Evolutionary conservation across 2,329 filamentous ascomycete species (phyloP), one percentile per base, ranked within the genome.

Genomic region (Trichoderma arundinaceum): DNA sequence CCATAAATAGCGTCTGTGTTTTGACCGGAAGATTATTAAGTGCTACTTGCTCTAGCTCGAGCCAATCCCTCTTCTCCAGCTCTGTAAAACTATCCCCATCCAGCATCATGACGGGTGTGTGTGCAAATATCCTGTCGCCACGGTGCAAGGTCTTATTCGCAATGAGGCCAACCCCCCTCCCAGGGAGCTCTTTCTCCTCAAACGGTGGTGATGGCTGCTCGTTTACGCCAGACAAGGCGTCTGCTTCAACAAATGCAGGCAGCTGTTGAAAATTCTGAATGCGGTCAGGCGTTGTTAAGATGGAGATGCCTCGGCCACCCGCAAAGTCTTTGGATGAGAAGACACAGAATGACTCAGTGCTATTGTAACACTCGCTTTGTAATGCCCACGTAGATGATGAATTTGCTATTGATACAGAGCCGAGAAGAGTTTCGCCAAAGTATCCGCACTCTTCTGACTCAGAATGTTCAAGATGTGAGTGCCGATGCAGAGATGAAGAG

Each of bases 301-400:
- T 68, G 22, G 77, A 75, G 54, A 80, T 76, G 58, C 79, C 79
- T 13, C 77, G 71, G 35, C 74, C 74, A 15, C 71, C 68, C 44
- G 77, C 79, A 62, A 80, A 80, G 12, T 66, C 66, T 3, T 69
- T 59, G 65, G 74, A 74, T 15, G 75, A 69, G 68, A 76, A 81
- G 66, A 78, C 74, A 70, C 78, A 81, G 68, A 73, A 62, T 6
- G 35, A 41, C 12, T 62, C 48, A 12, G 53, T 28, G 3, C 7
- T 32, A 7, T 33, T 57, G 22, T n/a, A 38, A 15, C 53, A 57
- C n/a, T 56, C 9, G 4, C 10, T 32, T 43, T 43, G 39, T 32
- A 38, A 43, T 44, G 22, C 32, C 53, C 53, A 44, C 2, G 53
- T 15, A 7, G 38, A 43, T 44, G 38, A 44, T 33, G 53, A 44